These are phyloP conservation scores for Phialophora tarda DNA, from an alignment of 2,329 filamentous ascomycete genomes.

Conservation along the genomic window DNA sequence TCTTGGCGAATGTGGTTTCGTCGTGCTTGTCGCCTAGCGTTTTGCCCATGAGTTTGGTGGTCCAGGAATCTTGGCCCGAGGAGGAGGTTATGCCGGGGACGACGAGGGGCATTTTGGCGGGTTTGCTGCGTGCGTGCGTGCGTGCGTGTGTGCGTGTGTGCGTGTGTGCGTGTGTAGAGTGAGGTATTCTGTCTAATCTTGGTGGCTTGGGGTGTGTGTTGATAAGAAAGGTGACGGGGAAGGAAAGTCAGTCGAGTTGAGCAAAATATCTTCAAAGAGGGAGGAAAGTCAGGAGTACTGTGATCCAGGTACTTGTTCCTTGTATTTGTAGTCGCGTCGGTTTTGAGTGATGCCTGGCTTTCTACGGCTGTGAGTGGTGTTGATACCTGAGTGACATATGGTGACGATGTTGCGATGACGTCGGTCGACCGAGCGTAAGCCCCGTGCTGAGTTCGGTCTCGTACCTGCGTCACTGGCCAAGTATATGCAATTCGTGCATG, in stretches of 20 bases:
- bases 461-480: not conserved
- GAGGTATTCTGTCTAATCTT: too few species aligned
- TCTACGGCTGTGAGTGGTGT: not conserved
- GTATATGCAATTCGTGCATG: not conserved
- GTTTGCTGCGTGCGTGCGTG: too few species aligned
- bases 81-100: constrained; percentile 50
- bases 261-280: not conserved
- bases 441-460: not conserved
- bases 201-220: too few species aligned
- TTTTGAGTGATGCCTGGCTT: constrained; percentile 21
- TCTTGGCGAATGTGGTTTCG: constrained; percentile 52
- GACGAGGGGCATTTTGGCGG: constrained; percentile 51
- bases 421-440: not conserved
- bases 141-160: too few species aligned
- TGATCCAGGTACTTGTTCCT: too few species aligned
- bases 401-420: constrained; percentile 14
- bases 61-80: constrained; percentile 43
- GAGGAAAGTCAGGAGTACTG: too few species aligned
- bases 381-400: constrained; percentile 1
- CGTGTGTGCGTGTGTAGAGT: too few species aligned
- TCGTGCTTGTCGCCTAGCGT: constrained; percentile 46
- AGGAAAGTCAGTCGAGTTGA: too few species aligned
- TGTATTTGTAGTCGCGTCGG: not conserved
- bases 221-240: too few species aligned
- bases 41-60: constrained; percentile 54